These are phyloP conservation scores for Monosporozyma yasuniensis DNA, from an alignment of 805 yeast species.

Conservation along the genomic window DNA sequence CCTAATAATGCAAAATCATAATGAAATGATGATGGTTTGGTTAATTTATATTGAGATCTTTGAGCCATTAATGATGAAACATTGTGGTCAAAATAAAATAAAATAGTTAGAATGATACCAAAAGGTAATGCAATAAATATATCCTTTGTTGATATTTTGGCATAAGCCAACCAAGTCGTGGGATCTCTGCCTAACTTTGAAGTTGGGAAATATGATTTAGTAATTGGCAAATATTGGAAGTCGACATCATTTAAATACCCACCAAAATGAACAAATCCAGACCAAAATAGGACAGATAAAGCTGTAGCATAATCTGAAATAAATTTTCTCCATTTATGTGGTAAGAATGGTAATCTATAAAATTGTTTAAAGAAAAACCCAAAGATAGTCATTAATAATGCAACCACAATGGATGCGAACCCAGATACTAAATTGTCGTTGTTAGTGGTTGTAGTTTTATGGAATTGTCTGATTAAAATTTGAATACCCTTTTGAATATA, in stretches of 20 bases:
- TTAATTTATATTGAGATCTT: slow-evolving; percentile 66
- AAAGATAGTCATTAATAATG: slow-evolving; percentile 64
- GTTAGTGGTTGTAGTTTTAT: slow-evolving; percentile 2
- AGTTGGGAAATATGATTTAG: slow-evolving; percentile 72
- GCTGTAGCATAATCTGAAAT: slow-evolving; percentile 86
- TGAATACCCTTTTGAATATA: slow-evolving; percentile 88
- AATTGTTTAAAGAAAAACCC: slow-evolving; percentile 58
- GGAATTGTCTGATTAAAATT: slow-evolving; percentile 64
- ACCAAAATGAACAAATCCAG: slow-evolving; percentile 90
- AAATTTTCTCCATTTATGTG: slow-evolving; percentile 51
- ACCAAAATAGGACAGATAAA: slow-evolving; percentile 72
- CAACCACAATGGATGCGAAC: slow-evolving; percentile 65
- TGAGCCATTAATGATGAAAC: slow-evolving; percentile 92
- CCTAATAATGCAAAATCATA: slow-evolving; percentile 86
- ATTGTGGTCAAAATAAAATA: slow-evolving; percentile 92
- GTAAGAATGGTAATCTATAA: slow-evolving; percentile 50
- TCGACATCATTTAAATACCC: slow-evolving; percentile 52
- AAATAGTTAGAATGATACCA: slow-evolving; percentile 71
- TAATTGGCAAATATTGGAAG: slow-evolving; percentile 58
- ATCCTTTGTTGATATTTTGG: slow-evolving; percentile 46
- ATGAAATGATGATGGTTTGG: slow-evolving; percentile 84
- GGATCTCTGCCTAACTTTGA: slow-evolving; percentile 19
- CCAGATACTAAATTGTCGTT: slow-evolving; percentile 36
- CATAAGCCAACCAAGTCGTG: slow-evolving; percentile 34
- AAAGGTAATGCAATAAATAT: slow-evolving; percentile 89